Conservation (phyloP, 192 early-diverging fungal genomes). For the Chytriomyces confervae region DNA sequence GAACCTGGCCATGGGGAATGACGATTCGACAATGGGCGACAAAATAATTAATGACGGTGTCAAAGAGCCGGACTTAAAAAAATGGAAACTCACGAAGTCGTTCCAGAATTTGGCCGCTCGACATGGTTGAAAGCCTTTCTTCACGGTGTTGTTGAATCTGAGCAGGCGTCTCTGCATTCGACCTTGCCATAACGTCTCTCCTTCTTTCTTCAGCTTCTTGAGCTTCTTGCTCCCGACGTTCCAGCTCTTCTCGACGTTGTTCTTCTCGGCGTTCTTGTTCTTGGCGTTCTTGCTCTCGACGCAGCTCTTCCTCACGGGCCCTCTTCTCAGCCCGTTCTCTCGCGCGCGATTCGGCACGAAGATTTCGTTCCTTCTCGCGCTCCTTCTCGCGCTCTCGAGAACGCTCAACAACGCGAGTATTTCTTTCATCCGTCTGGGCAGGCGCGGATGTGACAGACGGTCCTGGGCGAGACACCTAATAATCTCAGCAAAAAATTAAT, state of each 20-base stretch:
- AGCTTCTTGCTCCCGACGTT: background rate
- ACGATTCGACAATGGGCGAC: background rate
- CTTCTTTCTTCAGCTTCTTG: no score
- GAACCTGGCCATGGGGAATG: background rate
- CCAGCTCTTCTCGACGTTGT: slow-evolving; percentile 34
- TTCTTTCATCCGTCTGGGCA: no score
- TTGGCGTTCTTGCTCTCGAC: background rate
- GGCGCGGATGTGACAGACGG: background rate
- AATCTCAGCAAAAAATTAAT: background rate
- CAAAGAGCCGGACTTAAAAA: background rate
- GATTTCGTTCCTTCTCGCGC: slow-evolving; percentile 12
- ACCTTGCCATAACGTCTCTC: no score
- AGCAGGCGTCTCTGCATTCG: no score
- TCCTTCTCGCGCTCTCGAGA: background rate
- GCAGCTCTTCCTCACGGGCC: background rate
- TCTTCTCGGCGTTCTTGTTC: slow-evolving; percentile 29
- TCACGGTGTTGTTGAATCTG: no score
- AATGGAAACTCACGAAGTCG: slow-evolving; percentile 64
- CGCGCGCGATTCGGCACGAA: slow-evolving; percentile 14
- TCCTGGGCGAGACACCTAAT: background rate
- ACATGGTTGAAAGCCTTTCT: slow-evolving; percentile 67
- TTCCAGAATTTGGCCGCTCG: slow-evolving; percentile 92
- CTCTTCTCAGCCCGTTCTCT: slow-evolving; percentile 3
- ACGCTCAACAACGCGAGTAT: background rate
- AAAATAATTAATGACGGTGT: background rate